Conservation (phyloP, 2,329 filamentous ascomycete species). For the Orbilia ellipsospora region DNA sequence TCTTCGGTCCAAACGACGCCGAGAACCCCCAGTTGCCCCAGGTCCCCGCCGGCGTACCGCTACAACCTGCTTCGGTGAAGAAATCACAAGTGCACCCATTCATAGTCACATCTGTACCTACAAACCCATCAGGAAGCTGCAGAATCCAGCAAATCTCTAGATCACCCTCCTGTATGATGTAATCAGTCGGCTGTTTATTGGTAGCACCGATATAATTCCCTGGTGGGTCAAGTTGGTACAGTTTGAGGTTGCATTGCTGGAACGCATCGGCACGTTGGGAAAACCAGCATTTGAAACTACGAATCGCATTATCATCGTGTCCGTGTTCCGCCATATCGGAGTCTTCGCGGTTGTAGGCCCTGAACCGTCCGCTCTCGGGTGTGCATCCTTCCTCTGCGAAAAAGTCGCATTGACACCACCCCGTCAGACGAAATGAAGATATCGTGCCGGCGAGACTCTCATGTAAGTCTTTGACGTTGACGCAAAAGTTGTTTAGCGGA, state of each 20-base stretch:
- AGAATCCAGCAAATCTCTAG: too few species aligned
- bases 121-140: neutral
- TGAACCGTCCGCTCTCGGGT: constrained; percentile 4
- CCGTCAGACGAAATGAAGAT: constrained; percentile 10
- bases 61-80: neutral
- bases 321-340: neutral
- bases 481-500: constrained; percentile 22
- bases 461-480: constrained; percentile 19
- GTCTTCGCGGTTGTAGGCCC: constrained; percentile 15
- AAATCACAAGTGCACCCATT: neutral
- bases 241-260: neutral
- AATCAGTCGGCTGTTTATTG: too few species aligned
- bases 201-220: too few species aligned
- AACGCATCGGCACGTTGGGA: neutral
- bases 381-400: constrained; percentile 13
- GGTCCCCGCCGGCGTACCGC: neutral
- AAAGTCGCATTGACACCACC: constrained; percentile 32
- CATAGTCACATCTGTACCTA: neutral
- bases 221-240: neutral
- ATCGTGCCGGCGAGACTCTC: neutral
- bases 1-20: neutral
- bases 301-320: constrained; percentile 11
- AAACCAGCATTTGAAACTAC: constrained; percentile 20
- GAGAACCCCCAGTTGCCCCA: neutral
- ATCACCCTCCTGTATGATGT: too few species aligned